Evolutionary conservation across 345 rosid genomes (phyloP).

Genomic region (Murraya koenigii): DNA sequence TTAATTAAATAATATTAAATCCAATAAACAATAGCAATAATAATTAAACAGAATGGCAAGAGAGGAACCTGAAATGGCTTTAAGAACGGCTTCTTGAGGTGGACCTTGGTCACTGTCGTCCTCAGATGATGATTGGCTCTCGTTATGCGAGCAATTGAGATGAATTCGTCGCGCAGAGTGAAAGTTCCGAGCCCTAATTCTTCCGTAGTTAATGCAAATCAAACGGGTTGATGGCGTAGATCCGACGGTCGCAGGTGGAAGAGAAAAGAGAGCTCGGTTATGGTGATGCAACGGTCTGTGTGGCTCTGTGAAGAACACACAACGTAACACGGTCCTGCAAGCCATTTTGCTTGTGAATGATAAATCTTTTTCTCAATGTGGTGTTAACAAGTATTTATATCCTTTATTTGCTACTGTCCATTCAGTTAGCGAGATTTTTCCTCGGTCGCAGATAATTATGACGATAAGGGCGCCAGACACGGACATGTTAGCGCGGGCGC

Average conservation of each 20-base stretch:
- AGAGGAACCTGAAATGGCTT: slow-evolving; percentile 79
- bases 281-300: slow-evolving; percentile 34
- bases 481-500: background rate
- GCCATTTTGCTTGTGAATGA: slow-evolving; percentile 45
- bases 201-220: slow-evolving; percentile 26
- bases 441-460: background rate
- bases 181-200: slow-evolving; percentile 33
- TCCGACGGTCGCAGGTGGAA: slow-evolving; percentile 26
- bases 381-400: slow-evolving; percentile 10
- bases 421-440: slow-evolving; percentile 10
- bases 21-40: background rate
- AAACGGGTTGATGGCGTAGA: slow-evolving; percentile 22
- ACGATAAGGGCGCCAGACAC: background rate
- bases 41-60: background rate
- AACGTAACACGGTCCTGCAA: slow-evolving; percentile 62
- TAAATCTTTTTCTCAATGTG: background rate
- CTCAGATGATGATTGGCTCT: slow-evolving; percentile 14
- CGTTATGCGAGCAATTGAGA: slow-evolving; percentile 40
- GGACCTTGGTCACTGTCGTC: slow-evolving; percentile 67
- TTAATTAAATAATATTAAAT: background rate
- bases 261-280: slow-evolving; percentile 29
- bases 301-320: slow-evolving; percentile 54
- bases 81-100: slow-evolving; percentile 93
- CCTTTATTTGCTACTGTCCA: background rate
- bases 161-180: slow-evolving; percentile 20